A percentile compares a stretch with the other conserved stretches of the same genome.
These are phyloP conservation scores for Fusarium redolens DNA, from an alignment of 2,329 filamentous ascomycete species.

Conservation along the genomic window DNA sequence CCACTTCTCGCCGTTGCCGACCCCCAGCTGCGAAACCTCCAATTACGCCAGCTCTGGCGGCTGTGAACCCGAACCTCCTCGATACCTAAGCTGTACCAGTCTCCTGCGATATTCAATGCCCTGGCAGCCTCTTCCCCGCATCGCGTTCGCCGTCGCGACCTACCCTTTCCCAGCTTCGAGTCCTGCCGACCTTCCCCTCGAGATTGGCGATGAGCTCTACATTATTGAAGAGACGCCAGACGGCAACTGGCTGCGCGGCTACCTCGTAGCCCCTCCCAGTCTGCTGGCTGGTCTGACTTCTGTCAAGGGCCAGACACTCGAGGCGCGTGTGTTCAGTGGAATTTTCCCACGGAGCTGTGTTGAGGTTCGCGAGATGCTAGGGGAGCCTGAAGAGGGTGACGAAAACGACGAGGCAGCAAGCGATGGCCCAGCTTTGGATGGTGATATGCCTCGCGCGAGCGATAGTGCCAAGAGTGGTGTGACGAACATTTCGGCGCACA, in stretches of 20 bases:
- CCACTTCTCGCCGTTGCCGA: conserved; percentile 31
- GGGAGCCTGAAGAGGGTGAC: conserved; percentile 72
- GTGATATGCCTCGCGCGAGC: conserved; percentile 48
- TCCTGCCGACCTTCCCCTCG: conserved; percentile 91
- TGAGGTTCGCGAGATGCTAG: conserved; percentile 91
- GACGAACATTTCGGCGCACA: conserved; percentile 51
- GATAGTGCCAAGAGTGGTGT: conserved; percentile 68
- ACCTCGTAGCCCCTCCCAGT: conserved; percentile 93
- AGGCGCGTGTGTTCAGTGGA: conserved; percentile 97
- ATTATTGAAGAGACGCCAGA: conserved; percentile 97
- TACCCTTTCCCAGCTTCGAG: conserved; percentile 91
- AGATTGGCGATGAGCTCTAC: conserved; percentile 98
- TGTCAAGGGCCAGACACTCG: conserved; percentile 90
- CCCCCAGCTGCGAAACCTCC: conserved; percentile 37
- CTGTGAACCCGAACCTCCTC: conserved; percentile 28
- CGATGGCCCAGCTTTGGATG: conserved; percentile 47
- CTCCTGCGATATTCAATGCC: conserved; percentile 71
- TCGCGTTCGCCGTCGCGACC: conserved; percentile 96
- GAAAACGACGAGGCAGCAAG: conserved; percentile 53
- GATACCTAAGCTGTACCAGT: conserved; percentile 25
- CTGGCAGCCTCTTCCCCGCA: conserved; percentile 96
- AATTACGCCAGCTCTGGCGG: conserved; percentile 30
- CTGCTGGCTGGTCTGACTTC: conserved; percentile 91
- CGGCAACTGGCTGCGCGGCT: conserved; percentile 93
- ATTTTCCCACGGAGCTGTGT: conserved; percentile 97